Conservation (phyloP, 2,329 filamentous ascomycete species). For the Venturia asperata region DNA sequence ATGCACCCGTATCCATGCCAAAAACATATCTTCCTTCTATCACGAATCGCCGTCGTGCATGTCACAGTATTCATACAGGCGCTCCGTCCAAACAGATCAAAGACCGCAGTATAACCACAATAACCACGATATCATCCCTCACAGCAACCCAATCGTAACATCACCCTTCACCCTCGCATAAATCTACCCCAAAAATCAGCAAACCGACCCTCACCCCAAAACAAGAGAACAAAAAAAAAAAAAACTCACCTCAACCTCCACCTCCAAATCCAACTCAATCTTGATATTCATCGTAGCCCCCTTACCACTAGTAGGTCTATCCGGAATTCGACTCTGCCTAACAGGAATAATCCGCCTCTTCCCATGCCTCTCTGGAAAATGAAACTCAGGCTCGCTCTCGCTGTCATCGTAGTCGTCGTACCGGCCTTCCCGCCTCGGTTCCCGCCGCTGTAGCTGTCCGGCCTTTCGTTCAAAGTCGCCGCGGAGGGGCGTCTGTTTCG, state of each 20-base stretch:
- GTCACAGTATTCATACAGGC: not conserved
- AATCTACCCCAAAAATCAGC: constrained; percentile 25
- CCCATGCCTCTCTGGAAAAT: constrained; percentile 19
- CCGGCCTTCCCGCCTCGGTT: constrained; percentile 3
- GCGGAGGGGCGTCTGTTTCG: constrained; percentile 6
- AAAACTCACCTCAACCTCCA: constrained; percentile 9
- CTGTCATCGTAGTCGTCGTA: constrained; percentile 30
- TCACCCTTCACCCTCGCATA: constrained; percentile 30
- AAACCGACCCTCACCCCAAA: not conserved
- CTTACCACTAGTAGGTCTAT: constrained; percentile 32
- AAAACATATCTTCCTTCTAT: too few relatives aligned
- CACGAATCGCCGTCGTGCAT: too few relatives aligned
- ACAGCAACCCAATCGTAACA: constrained; percentile 29
- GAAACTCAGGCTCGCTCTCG: constrained; percentile 32
- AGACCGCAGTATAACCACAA: not conserved
- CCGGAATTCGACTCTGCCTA: constrained; percentile 34
- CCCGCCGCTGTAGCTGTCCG: constrained; percentile 18
- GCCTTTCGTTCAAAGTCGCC: not conserved
- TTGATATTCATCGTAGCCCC: constrained; percentile 37
- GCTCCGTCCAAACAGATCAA: not conserved
- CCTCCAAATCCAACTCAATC: constrained; percentile 28
- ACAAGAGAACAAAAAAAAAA: too few relatives aligned
- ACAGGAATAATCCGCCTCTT: constrained; percentile 27
- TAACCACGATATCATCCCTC: not conserved
- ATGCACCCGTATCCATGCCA: too few relatives aligned